Evolutionary conservation across 73 alveolate species (phyloP).

Genomic region (Paramecium caudatum): DNA sequence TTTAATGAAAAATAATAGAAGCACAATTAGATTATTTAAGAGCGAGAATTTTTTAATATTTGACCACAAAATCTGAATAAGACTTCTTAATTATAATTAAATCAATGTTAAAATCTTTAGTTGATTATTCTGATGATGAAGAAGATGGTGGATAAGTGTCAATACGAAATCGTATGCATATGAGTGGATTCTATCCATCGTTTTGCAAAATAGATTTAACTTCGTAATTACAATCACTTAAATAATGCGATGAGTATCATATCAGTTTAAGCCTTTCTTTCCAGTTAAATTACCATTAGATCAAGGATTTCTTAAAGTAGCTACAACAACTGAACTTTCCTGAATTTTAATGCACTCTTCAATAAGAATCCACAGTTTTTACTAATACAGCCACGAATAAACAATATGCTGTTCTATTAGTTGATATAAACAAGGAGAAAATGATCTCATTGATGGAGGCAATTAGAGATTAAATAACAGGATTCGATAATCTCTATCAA

Average conservation of each 20-base stretch:
- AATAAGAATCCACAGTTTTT: background rate
- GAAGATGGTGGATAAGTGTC: background rate
- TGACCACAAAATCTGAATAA: no score
- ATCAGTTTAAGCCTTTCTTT: background rate
- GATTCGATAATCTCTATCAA: background rate
- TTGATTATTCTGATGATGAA: slow-evolving; percentile 46
- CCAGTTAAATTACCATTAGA: background rate
- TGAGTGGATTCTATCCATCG: slow-evolving; percentile 47
- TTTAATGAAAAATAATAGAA: no score
- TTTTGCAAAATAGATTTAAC: slow-evolving; percentile 21
- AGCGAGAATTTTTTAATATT: no score
- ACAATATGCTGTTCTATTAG: background rate
- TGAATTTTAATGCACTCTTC: background rate
- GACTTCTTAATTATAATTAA: no score
- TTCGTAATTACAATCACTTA: background rate
- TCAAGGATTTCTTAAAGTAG: background rate
- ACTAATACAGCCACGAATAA: background rate
- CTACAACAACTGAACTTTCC: background rate
- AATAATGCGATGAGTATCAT: background rate
- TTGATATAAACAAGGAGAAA: background rate
- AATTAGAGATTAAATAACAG: background rate
- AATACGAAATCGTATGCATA: background rate
- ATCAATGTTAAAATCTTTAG: slow-evolving; percentile 18
- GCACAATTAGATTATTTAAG: no score
- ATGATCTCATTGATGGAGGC: background rate